Base-by-base conservation (phyloP, 306 rosid genomes). In the Ammopiptanthus mongolicus region DNA sequence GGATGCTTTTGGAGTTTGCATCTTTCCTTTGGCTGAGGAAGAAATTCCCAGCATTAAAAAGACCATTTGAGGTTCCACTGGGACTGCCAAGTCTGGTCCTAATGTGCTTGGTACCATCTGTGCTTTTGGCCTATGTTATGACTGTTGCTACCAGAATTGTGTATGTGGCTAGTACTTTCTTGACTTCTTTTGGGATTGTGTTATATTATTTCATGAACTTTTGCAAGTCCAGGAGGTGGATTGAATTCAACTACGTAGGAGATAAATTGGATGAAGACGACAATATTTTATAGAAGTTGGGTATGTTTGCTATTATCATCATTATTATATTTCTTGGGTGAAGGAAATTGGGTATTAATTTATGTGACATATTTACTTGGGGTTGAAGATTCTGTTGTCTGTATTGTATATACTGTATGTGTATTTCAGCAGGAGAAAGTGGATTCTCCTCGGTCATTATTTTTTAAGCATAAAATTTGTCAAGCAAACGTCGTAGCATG, bases 1-100 rank as follows among this genome's bases (percentile, higher is more conserved):
- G 98, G n/a, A 90, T 93, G 98, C 78, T 91, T 28, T 79, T 93
- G 84, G 98, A 93, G 53, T 91, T 91, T 77, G 89, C 93, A 3
- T 85, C 96, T 65, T 91, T 80, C 15, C 79, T 93, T 14, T 82
- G 88, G 80, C 47, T 93, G 77, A 81, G 97, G 50, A 82, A 74
- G 59, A 91, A 90, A 73, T 76, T 79, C 9, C 87, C 90, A 1
- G 0, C 60, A 48, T 22, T 87, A 47, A 84, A 87, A 34, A 84
- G 96, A 60, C 96, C 97, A 6, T 93, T 80, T 56, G 51, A 67
- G 64, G 97, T 91, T 44, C 98, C 96, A 23, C 0, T 91, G 62
- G 82, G 82, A 2, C 63, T 89, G 68, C 25, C 80, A 1, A 83
- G 87, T 18, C 46, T 93, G 72, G 59, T 77, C 5, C 1, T 87